Evolutionary conservation across 495 filamentous ascomycete species (phyloP), one percentile per base, ranked within the genome.

Genomic region (Friedmanniomyces simplex): DNA sequence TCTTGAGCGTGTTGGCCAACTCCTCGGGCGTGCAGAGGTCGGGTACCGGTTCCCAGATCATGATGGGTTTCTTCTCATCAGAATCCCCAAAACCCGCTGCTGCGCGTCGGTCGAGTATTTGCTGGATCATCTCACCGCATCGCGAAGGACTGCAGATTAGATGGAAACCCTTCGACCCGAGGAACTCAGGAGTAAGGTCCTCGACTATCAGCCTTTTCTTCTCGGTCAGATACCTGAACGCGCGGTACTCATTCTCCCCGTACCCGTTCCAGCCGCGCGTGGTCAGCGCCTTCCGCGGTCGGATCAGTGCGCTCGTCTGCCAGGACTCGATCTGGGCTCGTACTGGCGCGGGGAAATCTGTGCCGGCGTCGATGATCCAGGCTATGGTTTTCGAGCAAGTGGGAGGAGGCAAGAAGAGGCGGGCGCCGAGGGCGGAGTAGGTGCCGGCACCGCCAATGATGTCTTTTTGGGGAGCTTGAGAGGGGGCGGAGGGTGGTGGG

Each of bases 11-110:
- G 57, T 81, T 85, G 1, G 82, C 73, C 50, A 89, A 75, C 68
- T 96, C 82, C 58, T 81, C 79, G 0, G 88, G 87, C 0, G 76
- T 81, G 67, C 93, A 96, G 1, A 87, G 79, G 67, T 94, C 88
- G 12, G 94, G 93, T 2, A 96, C 85, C 3, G 93, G 93, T 67
- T 98, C 93, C 93, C 93, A 98, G 39, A 96, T 80, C 68, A 96
- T 85, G 13, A 93, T 67, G 1, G 87, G 89, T n/a, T n/a, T n/a
- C n/a, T n/a, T n/a, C n/a, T n/a, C n/a, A n/a, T n/a, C n/a, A n/a
- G n/a, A n/a, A n/a, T n/a, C n/a, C n/a, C 30, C 76, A 76, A n/a
- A n/a, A n/a, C 4, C 37, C n/a, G 24, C 30, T 7, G 14, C 30
- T 43, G 20, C 18, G 4, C 71, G 76, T 21, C 73, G 72, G 3